Base-by-base conservation (phyloP, 2,329 filamentous ascomycete species). In the Botrytis tulipae region DNA sequence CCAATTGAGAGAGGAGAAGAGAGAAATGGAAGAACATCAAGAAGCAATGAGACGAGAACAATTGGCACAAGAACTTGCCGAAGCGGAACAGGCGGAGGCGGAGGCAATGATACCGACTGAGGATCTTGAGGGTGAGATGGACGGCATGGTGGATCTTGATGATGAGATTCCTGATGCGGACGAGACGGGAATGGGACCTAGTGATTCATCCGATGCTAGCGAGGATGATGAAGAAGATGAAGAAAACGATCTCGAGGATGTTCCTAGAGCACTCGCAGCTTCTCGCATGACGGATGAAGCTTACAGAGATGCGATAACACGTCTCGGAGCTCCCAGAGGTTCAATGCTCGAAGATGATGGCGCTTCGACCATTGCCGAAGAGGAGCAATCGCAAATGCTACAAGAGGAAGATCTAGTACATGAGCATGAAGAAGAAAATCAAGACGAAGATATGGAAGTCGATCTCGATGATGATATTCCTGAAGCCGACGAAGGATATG, bases 1-100 rank as follows among this genome's bases (percentile, higher is more conserved):
- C 80, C 94, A 97, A 76, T 89, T 94, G 83, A 91, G 92, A 60
- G 96, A 99, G 83, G 96, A 99, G 84, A 90, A 91, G 77, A 89
- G 92, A 18, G 96, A 99, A 84, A 88, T 93, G 72, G 92, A 95
- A 81, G 96, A 99, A 82, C 93, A 95, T 74, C 89, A 93, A 75
- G 90, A 93, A 80, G 88, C 92, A 3, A 84, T 93, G 81, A 86
- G 92, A 35, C 86, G 92, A 44, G 92, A 95, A 81, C 88, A 89
- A 78, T 83, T 91, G 7, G 89, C 91, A 73, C 87, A 92, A 79
- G 93, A 97, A 80, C 86, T 97, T 61, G 92, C 92, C 35, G 89
- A 93, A 78, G 88, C 89, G 0, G 90, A 89, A 78, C 87, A 87
- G 9, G 68, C 59, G 1, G 83, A 81, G 20, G 82, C 77, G 2